Evolutionary conservation across 495 filamentous ascomycete species (phyloP), one percentile per base, ranked within the genome.

Genomic region (Trichocladium antarcticum): DNA sequence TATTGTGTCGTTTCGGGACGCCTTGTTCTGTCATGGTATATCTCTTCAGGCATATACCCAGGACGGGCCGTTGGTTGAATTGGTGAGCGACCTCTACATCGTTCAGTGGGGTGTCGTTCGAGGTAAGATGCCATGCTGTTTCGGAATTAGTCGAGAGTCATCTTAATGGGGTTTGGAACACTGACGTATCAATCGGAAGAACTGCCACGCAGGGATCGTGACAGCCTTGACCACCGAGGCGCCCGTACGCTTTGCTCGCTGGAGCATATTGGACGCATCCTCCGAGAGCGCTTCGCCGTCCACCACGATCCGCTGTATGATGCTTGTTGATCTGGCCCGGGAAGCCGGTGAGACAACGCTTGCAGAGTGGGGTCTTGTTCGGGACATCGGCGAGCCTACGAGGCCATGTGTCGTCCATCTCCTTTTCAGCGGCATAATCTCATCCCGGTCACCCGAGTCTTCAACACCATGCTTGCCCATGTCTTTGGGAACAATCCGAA

Each of bases 141-240:
- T 79, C 79, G 72, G 80, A 36, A 78, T 81, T 67, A 80, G 72
- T 53, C 9, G 14, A 17, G 9, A 24, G 39, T 6, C 41, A 16
- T 8, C 16, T 17, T 19, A 46, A 22, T n/a, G 16, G 11, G 36
- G 5, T 17, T 27, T 32, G 21, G 53, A 17, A 32, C 40, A 69
- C 81, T 53, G 67, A 85, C 84, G 87, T 48, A 93, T 89, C 34
- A 95, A 67, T 58, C 81, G 85, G 65, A 95, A 96, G 58, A 98
- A 96, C 57, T 95, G 92, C 90, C 90, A 98, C 11, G 92, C 92
- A 11, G 90, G 92, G 74, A 98, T 94, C 61, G 90, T 79, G 12
- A 96, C 83, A 59, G 92, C 87, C 61, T 85, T 92, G 31, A 83
- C 73, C 28, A 84, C 71, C 46, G 51, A 73, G 28, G 67, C 75